These are phyloP conservation scores for Cercospora sp. DNA, from an alignment of 2,329 filamentous ascomycete genomes.

Conservation along the genomic window DNA sequence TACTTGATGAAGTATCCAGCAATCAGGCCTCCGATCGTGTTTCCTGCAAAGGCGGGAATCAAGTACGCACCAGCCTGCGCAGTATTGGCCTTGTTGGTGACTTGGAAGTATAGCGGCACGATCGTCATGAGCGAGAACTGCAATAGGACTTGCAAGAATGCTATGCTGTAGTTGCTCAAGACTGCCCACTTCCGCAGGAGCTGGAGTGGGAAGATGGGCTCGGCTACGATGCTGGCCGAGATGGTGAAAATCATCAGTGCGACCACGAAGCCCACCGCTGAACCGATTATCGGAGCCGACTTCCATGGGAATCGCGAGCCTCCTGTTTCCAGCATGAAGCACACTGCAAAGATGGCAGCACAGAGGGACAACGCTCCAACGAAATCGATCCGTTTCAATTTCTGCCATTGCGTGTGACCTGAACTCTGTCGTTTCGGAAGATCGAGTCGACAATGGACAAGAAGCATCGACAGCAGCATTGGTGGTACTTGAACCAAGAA, in stretches of 20 bases:
- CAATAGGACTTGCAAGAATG: slow-evolving; percentile 56
- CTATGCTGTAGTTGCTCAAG: slow-evolving; percentile 56
- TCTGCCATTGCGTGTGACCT: slow-evolving; percentile 28
- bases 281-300: slow-evolving; percentile 37
- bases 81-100: slow-evolving; percentile 59
- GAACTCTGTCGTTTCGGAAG: slow-evolving; percentile 18
- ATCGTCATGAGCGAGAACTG: slow-evolving; percentile 66
- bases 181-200: slow-evolving; percentile 57
- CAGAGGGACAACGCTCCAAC: slow-evolving; percentile 54
- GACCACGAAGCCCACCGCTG: slow-evolving; percentile 17
- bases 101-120: slow-evolving; percentile 69
- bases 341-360: slow-evolving; percentile 46
- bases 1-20: slow-evolving; percentile 59
- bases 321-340: slow-evolving; percentile 53
- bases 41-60: slow-evolving; percentile 67
- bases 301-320: slow-evolving; percentile 47
- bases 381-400: slow-evolving; percentile 60
- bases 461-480: slow-evolving; percentile 53
- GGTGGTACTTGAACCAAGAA: slow-evolving; percentile 61
- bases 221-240: slow-evolving; percentile 27
- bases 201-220: slow-evolving; percentile 59
- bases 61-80: slow-evolving; percentile 62
- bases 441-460: slow-evolving; percentile 44
- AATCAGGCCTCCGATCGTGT: slow-evolving; percentile 63
- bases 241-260: slow-evolving; percentile 26